Conservation (phyloP, 352 stramenopile species). For the Phytophthora parvispora region DNA sequence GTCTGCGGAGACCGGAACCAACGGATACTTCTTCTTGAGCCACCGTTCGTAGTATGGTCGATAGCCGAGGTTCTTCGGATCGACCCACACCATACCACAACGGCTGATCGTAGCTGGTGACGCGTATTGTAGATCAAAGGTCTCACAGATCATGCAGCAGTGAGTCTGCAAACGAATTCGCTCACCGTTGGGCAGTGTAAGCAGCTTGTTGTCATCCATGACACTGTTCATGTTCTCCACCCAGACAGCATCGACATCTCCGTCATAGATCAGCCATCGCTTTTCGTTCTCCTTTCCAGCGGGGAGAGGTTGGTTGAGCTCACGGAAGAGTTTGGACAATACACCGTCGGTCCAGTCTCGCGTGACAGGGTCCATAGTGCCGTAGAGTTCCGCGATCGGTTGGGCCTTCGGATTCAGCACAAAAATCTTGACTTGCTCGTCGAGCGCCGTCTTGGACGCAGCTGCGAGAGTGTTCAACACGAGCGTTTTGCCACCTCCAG, state of each 20-base stretch:
- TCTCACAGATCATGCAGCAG: constrained; percentile 96
- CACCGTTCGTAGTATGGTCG: constrained; percentile 96
- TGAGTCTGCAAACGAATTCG: constrained; percentile 95
- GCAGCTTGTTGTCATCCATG: constrained; percentile 98
- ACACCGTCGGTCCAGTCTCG: constrained; percentile 97
- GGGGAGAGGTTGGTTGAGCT: constrained; percentile 95
- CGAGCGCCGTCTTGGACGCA: constrained; percentile 86
- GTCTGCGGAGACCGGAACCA: constrained; percentile 28
- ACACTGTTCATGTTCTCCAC: constrained; percentile 99
- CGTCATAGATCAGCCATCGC: constrained; percentile 97
- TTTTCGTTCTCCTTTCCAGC: constrained; percentile 94
- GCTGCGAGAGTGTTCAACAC: constrained; percentile 93
- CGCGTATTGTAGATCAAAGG: constrained; percentile 97
- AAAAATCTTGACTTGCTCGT: constrained; percentile 94
- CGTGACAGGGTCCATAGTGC: constrained; percentile 96
- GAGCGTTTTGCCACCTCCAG: constrained; percentile 94
- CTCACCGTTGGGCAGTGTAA: constrained; percentile 97
- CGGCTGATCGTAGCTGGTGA: constrained; percentile 96
- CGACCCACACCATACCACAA: constrained; percentile 98
- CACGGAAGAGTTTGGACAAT: constrained; percentile 95
- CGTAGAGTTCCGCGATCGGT: constrained; percentile 95
- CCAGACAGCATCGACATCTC: constrained; percentile 97
- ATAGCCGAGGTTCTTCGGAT: constrained; percentile 97
- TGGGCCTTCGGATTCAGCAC: constrained; percentile 97
- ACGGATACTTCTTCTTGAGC: constrained; percentile 91